phyloP scores from a whole-genome alignment of 2,329 filamentous ascomycete species.

The Pseudocercospora cruenta region DNA sequence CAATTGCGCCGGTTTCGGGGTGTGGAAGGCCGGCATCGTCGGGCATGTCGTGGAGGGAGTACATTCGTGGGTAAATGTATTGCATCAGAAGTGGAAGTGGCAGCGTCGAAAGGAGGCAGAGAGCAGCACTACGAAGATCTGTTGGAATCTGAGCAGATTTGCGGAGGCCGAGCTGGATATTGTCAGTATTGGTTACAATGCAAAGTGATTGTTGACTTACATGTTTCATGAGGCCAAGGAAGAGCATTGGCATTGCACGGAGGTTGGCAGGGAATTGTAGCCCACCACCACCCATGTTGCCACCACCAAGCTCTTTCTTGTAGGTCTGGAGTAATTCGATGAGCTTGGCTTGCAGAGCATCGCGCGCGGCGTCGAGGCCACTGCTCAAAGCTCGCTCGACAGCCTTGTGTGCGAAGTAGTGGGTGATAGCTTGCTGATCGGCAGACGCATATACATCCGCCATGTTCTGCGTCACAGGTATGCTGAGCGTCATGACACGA shows the following conservation, averaged over 20 bases:
- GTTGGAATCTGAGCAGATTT: conserved; percentile 93
- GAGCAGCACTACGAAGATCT: conserved; percentile 88
- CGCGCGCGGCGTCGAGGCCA: conserved; percentile 86
- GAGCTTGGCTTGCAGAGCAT: conserved; percentile 87
- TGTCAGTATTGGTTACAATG: conserved; percentile 31
- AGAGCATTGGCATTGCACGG: conserved; percentile 82
- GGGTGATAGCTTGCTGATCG: conserved; percentile 89
- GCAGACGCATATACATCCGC: conserved; percentile 93
- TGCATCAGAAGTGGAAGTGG: conserved; percentile 88
- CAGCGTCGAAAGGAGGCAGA: conserved; percentile 91
- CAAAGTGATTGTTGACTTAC: conserved; percentile 55
- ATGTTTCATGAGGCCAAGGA: conserved; percentile 94
- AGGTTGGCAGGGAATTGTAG: conserved; percentile 94
- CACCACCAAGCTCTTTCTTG: conserved; percentile 92
- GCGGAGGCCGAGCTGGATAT: conserved; percentile 68
- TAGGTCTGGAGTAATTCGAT: conserved; percentile 93
- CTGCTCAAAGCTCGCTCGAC: conserved; percentile 86
- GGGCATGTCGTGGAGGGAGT: conserved; percentile 94
- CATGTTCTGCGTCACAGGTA: conserved; percentile 88
- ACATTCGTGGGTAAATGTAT: conserved; percentile 71
- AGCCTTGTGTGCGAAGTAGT: conserved; percentile 96
- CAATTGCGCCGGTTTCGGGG: conserved; percentile 81
- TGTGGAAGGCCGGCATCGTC: conserved; percentile 88
- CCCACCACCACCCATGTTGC: conserved; percentile 89
- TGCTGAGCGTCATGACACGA: conserved; percentile 86